Evolutionary conservation across 2,329 filamentous ascomycete species (phyloP).

Genomic region (Penicillium sclerotiorum): DNA sequence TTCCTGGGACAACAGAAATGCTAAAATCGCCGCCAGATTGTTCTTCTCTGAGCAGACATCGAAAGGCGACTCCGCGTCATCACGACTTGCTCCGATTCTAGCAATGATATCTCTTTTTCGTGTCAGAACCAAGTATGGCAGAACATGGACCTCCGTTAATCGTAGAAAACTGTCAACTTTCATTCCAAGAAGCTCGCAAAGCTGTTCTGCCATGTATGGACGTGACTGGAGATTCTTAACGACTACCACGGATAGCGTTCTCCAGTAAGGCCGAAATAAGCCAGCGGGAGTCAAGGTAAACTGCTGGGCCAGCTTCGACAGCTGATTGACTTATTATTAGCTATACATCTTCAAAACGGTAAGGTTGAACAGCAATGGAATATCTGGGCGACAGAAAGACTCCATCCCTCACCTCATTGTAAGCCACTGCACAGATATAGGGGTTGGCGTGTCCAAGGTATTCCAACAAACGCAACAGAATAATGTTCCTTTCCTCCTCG

Average conservation of each 20-base stretch:
- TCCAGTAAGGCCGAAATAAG: constrained; percentile 86
- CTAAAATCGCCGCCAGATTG: constrained; percentile 62
- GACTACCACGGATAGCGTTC: constrained; percentile 76
- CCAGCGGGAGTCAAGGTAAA: constrained; percentile 64
- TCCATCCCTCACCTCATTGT: constrained; percentile 67
- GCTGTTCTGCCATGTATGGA: constrained; percentile 77
- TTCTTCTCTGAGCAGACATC: constrained; percentile 63
- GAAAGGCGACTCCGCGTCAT: constrained; percentile 56
- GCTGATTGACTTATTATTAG: constrained; percentile 39
- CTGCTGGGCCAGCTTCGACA: constrained; percentile 71
- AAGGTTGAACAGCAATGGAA: not conserved
- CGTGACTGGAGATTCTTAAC: constrained; percentile 78
- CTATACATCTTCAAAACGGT: not conserved
- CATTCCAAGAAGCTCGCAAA: constrained; percentile 80
- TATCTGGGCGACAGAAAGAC: not conserved
- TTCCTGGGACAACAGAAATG: constrained; percentile 60
- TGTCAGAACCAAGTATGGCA: constrained; percentile 83
- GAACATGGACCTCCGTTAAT: constrained; percentile 74
- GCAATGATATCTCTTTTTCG: constrained; percentile 77
- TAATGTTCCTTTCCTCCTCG: constrained; percentile 83
- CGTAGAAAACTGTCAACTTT: constrained; percentile 73
- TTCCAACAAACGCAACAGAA: constrained; percentile 79
- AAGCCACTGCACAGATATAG: constrained; percentile 77
- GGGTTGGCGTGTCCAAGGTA: constrained; percentile 83
- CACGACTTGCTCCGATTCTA: constrained; percentile 73